Conservation (phyloP, 192 early-diverging fungal species). For the Physocladia obscura region DNA sequence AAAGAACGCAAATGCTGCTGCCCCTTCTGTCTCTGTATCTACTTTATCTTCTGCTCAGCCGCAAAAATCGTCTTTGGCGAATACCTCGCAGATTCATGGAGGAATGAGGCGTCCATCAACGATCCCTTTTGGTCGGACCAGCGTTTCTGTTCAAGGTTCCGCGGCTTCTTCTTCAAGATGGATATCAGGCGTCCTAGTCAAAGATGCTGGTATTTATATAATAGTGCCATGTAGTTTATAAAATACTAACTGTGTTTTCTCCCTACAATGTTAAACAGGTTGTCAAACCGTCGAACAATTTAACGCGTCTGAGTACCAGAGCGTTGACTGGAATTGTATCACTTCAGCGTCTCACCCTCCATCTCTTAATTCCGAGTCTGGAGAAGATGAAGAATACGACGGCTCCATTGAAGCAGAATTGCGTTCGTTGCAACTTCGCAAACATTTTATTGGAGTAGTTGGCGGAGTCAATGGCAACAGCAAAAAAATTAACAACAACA, state of each 20-base stretch:
- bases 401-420: neutral
- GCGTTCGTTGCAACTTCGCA: neutral
- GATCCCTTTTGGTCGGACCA: neutral
- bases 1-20: neutral
- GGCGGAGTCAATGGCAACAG: too few relatives aligned
- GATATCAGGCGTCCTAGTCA: neutral
- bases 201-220: constrained; percentile 13
- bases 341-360: neutral
- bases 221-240: neutral
- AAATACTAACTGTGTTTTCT: neutral
- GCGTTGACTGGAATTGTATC: neutral
- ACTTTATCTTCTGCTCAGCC: neutral
- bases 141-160: neutral
- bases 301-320: neutral
- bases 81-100: neutral
- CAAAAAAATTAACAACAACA: too few relatives aligned
- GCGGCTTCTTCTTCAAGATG: neutral
- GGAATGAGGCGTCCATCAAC: neutral
- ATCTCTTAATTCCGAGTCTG: neutral
- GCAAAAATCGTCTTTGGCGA: neutral
- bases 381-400: neutral
- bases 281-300: neutral
- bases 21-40: neutral
- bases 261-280: neutral
- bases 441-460: too few relatives aligned